Conservation (phyloP, 257 asterid species). For the Lavandula angustifolia region DNA sequence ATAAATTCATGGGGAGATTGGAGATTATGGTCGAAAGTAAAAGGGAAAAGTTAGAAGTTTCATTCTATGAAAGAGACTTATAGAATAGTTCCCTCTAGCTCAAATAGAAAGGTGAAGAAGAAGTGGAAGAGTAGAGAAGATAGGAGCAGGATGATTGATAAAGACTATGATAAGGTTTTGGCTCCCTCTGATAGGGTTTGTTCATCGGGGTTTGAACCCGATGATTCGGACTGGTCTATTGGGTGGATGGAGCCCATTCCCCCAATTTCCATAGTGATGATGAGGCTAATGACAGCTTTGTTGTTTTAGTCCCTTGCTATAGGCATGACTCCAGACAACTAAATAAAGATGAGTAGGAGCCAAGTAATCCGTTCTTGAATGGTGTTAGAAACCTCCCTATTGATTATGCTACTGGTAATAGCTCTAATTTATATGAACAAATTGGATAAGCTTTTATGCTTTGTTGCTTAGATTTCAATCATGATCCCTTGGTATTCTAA, state of each 20-base stretch:
- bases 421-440: slow-evolving; percentile 10
- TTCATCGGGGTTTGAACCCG: slow-evolving; percentile 89
- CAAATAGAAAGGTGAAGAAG: slow-evolving; percentile 62
- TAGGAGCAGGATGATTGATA: slow-evolving; percentile 65
- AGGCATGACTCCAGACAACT: slow-evolving; percentile 53
- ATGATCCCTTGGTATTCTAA: no score
- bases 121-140: slow-evolving; percentile 91
- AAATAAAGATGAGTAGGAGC: slow-evolving; percentile 41
- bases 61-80: slow-evolving; percentile 52
- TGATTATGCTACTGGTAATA: slow-evolving; percentile 64
- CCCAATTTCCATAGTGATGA: slow-evolving; percentile 79
- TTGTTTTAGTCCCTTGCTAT: slow-evolving; percentile 94
- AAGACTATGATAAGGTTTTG: slow-evolving; percentile 75
- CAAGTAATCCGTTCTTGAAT: slow-evolving; percentile 49
- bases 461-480: no score
- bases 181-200: slow-evolving; percentile 93
- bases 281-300: slow-evolving; percentile 75
- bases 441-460: slow-evolving; percentile 24
- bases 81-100: slow-evolving; percentile 48
- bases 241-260: slow-evolving; percentile 99
- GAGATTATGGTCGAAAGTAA: slow-evolving; percentile 74
- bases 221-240: slow-evolving; percentile 95
- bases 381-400: slow-evolving; percentile 58
- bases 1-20: slow-evolving; percentile 68
- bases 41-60: slow-evolving; percentile 62